Evolutionary conservation across 768 basidiomycete genomes (phyloP).

Genomic region (Rhodotorula babjevae): DNA sequence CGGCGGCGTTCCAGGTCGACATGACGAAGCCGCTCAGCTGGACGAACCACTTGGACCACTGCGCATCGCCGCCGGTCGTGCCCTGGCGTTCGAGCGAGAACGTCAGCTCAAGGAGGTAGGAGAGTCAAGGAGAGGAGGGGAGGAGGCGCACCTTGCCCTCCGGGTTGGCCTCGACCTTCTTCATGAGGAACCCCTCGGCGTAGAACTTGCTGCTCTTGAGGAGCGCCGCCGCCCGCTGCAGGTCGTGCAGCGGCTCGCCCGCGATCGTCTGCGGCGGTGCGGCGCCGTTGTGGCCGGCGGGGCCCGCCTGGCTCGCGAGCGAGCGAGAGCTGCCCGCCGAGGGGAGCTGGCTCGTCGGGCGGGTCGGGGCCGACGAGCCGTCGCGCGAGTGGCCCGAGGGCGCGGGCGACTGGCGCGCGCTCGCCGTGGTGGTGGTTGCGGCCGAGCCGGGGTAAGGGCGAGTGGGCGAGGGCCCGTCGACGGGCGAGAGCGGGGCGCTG

Average conservation of each 20-base stretch:
- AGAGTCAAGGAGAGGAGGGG: too few relatives aligned
- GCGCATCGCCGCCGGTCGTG: slow-evolving; percentile 62
- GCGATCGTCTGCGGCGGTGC: slow-evolving; percentile 24
- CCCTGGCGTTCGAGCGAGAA: slow-evolving; percentile 46
- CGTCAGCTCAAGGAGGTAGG: background rate
- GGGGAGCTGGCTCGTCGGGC: background rate
- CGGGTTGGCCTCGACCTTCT: slow-evolving; percentile 68
- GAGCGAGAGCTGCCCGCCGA: slow-evolving; percentile 5
- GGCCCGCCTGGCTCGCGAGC: background rate
- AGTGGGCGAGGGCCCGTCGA: background rate
- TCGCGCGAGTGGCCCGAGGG: background rate
- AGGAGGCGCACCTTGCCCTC: slow-evolving; percentile 55
- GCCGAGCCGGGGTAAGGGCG: too few relatives aligned
- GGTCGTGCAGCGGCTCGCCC: slow-evolving; percentile 36
- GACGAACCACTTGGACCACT: slow-evolving; percentile 75
- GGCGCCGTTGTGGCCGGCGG: too few relatives aligned
- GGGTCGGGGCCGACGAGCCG: too few relatives aligned
- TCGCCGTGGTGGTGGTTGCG: background rate
- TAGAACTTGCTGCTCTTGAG: slow-evolving; percentile 39
- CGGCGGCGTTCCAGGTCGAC: slow-evolving; percentile 86
- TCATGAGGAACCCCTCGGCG: slow-evolving; percentile 53
- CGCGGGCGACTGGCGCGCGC: background rate
- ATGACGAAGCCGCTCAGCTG: slow-evolving; percentile 84
- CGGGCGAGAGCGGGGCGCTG: background rate
- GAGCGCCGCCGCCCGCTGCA: slow-evolving; percentile 22